These are phyloP conservation scores for Trametes pubescens DNA, from an alignment of 1,284 basidiomycete species.

Conservation along the genomic window DNA sequence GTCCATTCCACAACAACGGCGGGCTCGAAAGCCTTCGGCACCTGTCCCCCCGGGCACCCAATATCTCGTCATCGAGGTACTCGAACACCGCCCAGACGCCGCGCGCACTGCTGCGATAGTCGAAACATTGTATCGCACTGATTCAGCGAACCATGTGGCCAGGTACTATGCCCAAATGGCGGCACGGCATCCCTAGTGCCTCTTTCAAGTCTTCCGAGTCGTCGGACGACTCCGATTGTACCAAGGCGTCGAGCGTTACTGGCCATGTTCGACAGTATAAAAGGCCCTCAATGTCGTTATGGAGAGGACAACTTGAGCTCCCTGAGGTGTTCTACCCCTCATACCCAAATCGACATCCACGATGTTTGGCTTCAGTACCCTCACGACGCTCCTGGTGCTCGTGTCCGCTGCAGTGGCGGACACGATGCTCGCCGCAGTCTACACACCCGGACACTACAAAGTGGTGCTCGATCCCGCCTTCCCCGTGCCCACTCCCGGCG, in stretches of 20 bases:
- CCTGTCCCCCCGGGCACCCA: too few species aligned
- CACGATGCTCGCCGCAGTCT: slow-evolving; percentile 25
- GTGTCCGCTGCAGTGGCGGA: neutral
- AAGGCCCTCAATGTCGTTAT: too few species aligned
- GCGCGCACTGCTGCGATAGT: too few species aligned
- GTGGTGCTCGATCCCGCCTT: slow-evolving; percentile 19
- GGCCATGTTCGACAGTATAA: too few species aligned
- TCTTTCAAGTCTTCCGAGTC: too few species aligned
- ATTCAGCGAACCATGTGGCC: neutral
- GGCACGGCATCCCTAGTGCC: too few species aligned
- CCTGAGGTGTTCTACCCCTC: neutral
- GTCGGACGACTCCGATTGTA: too few species aligned
- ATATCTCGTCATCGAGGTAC: too few species aligned
- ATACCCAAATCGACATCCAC: neutral
- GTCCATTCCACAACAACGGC: too few species aligned
- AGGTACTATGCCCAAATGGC: too few species aligned
- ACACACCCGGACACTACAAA: slow-evolving; percentile 20
- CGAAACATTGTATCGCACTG: neutral
- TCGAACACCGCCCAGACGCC: too few species aligned
- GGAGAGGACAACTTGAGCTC: neutral
- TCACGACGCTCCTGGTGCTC: neutral
- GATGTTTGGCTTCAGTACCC: neutral
- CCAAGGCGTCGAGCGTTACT: neutral
- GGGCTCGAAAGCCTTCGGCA: neutral
- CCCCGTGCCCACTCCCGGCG: slow-evolving; percentile 20